Base-by-base conservation (phyloP, 805 yeast species). In the Helenozyma rhizophorensis region DNA sequence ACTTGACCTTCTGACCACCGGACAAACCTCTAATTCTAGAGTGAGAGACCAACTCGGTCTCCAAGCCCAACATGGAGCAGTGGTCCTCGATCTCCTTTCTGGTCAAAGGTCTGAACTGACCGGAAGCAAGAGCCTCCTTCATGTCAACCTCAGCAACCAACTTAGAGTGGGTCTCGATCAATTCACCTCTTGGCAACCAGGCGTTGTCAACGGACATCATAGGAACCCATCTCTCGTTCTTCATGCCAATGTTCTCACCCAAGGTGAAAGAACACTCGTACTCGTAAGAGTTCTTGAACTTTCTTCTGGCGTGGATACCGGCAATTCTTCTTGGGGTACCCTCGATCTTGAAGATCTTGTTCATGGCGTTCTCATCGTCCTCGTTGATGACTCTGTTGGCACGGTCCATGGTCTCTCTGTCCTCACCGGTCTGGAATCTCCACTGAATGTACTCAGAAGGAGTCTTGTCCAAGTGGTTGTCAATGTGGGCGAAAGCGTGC, bases 401-500 rank as follows among this genome's bases (percentile, higher is more conserved):
- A 78, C 97, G 86, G 80, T 93, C 98, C 98, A 93, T 93, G 74
- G 98, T 93, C 80, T 93, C 98, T 78, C 98, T 88, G 74, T 93
- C 98, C 79, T 93, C 98, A 89, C 98, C 98, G 66, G 98, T 93
- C 79, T 93, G 98, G 97, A 90, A 93, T 83, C 98, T 93, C 98
- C 98, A 93, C 78, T 93, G 98, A 59, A 93, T 93, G 78, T 93
- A 93, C 79, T 93, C 98, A 61, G 97, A 88, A 65, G 98, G 98
- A 63, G 99, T 93, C 81, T 84, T 86, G 81, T 93, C 99, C 70
- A 90, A 80, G 69, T 93, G 98, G 66, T 84, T 80, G 73, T 94
- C 99, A 62, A 93, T 90, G 73, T 93, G 98, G 51, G 97, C 97
- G 66, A 93, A 93, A 70, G 98, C 98, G 72, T 94, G 98, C 78